Evolutionary conservation across 2,329 filamentous ascomycete genomes (phyloP).

Genomic region (Calonectria montana): DNA sequence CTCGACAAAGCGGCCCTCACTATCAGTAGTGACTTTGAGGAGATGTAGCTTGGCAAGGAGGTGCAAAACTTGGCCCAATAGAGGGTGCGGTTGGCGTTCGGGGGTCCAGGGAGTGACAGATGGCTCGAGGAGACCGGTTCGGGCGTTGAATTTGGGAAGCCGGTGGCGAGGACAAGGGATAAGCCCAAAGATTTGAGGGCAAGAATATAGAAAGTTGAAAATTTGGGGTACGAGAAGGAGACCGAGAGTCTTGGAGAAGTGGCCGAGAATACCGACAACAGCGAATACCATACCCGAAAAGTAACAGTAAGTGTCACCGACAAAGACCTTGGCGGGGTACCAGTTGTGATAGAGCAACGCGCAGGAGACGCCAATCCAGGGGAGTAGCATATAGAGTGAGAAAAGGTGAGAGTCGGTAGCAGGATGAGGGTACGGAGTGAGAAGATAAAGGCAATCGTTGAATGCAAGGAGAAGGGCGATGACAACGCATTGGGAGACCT

Average conservation of each 20-base stretch:
- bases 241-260: conserved; percentile 97
- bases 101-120: conserved; percentile 81
- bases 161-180: conserved; percentile 94
- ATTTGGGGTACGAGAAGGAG: conserved; percentile 93
- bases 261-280: conserved; percentile 94
- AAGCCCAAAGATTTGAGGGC: conserved; percentile 89
- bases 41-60: conserved; percentile 76
- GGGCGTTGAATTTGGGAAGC: conserved; percentile 87
- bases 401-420: conserved; percentile 96
- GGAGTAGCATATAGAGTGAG: conserved; percentile 92
- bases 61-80: conserved; percentile 73
- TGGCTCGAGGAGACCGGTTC: conserved; percentile 86
- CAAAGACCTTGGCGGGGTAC: conserved; percentile 95
- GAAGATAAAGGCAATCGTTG: conserved; percentile 91
- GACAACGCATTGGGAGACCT: conserved; percentile 93
- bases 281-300: conserved; percentile 99
- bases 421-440: conserved; percentile 87
- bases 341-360: conserved; percentile 93
- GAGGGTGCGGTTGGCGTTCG: conserved; percentile 73
- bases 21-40: conserved; percentile 74
- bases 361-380: conserved; percentile 91
- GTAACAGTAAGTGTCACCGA: conserved; percentile 99
- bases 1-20: conserved; percentile 77
- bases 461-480: conserved; percentile 85
- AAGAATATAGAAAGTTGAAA: conserved; percentile 96